Conservation (phyloP, 805 yeast species). For the Ogataea dorogensis region DNA sequence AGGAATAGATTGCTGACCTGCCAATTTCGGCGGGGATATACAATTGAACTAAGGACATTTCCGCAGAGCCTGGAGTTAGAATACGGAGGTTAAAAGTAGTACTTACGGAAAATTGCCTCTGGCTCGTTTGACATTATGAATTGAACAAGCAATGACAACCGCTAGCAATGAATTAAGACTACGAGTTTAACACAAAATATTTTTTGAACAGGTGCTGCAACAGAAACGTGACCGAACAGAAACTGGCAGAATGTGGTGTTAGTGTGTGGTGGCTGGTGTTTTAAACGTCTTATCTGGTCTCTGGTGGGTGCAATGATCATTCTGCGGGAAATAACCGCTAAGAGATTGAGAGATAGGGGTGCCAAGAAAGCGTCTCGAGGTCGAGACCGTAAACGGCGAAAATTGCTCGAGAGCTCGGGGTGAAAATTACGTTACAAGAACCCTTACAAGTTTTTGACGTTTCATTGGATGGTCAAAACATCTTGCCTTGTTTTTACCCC, state of each 20-base stretch:
- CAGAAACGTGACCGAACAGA: neutral
- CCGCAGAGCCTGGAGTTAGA: slow-evolving; percentile 71
- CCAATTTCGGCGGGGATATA: slow-evolving; percentile 89
- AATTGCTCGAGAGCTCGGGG: too few species aligned
- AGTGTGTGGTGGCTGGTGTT: neutral
- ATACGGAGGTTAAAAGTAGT: neutral
- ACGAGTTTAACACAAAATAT: slow-evolving; percentile 1
- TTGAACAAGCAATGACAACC: slow-evolving; percentile 6
- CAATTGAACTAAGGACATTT: slow-evolving; percentile 89
- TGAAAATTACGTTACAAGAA: too few species aligned
- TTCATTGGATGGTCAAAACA: too few species aligned
- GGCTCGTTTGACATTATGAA: slow-evolving; percentile 16
- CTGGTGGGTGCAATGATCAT: neutral
- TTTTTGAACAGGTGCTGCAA: slow-evolving; percentile 10
- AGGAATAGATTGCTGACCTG: slow-evolving; percentile 77
- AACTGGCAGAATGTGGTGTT: too few species aligned
- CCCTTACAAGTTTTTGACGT: too few species aligned
- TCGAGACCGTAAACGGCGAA: too few species aligned
- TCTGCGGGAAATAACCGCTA: slow-evolving; percentile 1
- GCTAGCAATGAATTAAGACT: slow-evolving; percentile 3
- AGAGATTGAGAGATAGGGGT: neutral
- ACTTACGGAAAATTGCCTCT: slow-evolving; percentile 35
- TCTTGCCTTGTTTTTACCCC: too few species aligned
- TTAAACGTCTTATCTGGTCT: slow-evolving; percentile 1
- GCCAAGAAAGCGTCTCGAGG: too few species aligned